Percentiles rank a stretch among this genome's conserved stretches.
Evolutionary conservation across 345 rosid species (phyloP).

Genomic region (Melaleuca alternifolia): DNA sequence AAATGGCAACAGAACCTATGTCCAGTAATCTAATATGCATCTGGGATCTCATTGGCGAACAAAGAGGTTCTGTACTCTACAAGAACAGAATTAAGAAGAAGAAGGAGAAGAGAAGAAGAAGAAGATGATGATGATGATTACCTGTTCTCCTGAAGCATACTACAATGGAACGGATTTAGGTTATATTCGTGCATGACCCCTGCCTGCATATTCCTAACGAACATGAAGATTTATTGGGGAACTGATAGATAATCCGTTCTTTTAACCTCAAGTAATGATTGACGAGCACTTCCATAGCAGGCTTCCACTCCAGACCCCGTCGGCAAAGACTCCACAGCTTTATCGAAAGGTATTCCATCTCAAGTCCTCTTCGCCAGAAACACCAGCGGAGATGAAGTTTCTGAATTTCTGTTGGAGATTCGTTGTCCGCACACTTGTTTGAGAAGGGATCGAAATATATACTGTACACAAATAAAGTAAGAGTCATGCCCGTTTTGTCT

Average conservation of each 20-base stretch:
- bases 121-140: not conserved
- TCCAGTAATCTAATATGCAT: not conserved
- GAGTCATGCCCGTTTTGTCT: not conserved
- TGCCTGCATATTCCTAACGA: not conserved
- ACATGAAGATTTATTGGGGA: not conserved
- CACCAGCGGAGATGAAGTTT: not conserved
- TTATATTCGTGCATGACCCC: constrained; percentile 5
- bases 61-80: not conserved
- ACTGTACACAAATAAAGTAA: not conserved
- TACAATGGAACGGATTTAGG: not conserved
- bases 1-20: not conserved
- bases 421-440: not conserved
- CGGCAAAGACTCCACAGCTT: not conserved
- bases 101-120: not conserved
- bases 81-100: not conserved
- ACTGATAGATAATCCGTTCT: not conserved
- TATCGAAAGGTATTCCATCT: not conserved
- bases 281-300: not conserved
- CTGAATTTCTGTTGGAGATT: not conserved
- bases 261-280: not conserved
- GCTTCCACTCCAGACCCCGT: not conserved
- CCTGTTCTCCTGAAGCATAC: not conserved
- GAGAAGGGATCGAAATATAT: not conserved
- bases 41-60: not conserved
- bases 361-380: not conserved